Evolutionary conservation across 306 rosid species (phyloP).

Genomic region (Trichosanthes truncata): DNA sequence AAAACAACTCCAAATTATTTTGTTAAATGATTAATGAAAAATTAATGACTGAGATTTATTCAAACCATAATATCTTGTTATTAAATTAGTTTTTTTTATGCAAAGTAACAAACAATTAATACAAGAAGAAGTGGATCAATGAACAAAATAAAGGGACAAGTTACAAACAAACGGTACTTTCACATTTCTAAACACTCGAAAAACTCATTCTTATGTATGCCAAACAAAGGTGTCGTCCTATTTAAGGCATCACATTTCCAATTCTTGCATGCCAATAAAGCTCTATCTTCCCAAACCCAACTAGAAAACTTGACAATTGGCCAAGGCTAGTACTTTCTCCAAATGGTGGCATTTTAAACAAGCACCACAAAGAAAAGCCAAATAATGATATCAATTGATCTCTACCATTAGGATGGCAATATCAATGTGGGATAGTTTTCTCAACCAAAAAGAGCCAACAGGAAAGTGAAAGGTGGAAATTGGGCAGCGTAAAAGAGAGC

Average conservation of each 20-base stretch:
- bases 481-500: neutral
- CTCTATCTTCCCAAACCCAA: neutral
- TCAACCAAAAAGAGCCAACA: neutral
- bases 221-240: neutral
- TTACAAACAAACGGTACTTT: neutral
- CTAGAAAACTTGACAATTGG: neutral
- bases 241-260: neutral
- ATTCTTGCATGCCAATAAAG: neutral
- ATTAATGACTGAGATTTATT: no score
- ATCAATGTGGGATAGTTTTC: neutral
- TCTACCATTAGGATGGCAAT: neutral
- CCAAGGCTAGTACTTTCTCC: neutral
- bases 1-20: no score
- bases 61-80: no score
- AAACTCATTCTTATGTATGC: neutral
- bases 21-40: no score
- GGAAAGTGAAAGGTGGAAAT: neutral
- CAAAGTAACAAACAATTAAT: no score
- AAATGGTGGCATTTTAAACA: neutral
- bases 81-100: no score
- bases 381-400: neutral
- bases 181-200: neutral
- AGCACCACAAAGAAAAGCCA: neutral
- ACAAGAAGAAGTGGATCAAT: no score
- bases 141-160: neutral